Base-by-base conservation (phyloP, 495 filamentous ascomycete genomes). In the Astrothelium macrocarpum region DNA sequence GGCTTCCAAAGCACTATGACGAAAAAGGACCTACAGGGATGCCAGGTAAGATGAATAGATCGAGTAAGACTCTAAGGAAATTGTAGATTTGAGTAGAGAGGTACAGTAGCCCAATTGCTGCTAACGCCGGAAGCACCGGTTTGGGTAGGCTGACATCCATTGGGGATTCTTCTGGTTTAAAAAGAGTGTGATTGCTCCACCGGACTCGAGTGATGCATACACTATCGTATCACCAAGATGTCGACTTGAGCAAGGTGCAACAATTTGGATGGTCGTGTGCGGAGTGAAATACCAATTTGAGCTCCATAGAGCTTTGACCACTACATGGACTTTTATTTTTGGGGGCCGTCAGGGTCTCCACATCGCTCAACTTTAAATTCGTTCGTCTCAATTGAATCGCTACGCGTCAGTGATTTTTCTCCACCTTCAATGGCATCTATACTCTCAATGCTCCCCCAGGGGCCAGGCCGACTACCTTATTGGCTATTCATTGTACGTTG, bases 41-140 rank as follows among this genome's bases (percentile, higher is more conserved):
- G 49, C 85, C 85, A 25, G 85, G 85, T 53, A 97, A 78, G 59
- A 97, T 74, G 72, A 96, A 96, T 53, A 91, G 72, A 74, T 84
- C 88, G 53, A 89, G 71, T 42, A 95, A 64, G 23, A 95, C 77
- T 56, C 82, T 78, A 59, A 87, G 66, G 72, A 88, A 86, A 69
- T 78, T 84, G 65, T 85, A 72, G 59, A 85, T 72, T 67, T 84
- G 81, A 63, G 70, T 77, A 63, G 78, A 76, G 36, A 90, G 65
- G 66, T 78, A 85, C 58, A 88, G 72, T 49, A 83, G 65, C 62
- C 63, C 65, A 66, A 53, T 66, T 49, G 36, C 66, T 67, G 43
- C 66, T 64, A 45, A 68, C 39, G 20, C 66, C 70, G 56, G 62
- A 65, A 69, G 64, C 39, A 62, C 62, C 59, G 67, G 42, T 59